Percentiles rank a stretch among this genome's conserved stretches.
These are phyloP conservation scores for Xylaria longipes DNA, from an alignment of 495 filamentous ascomycete species.

Conservation along the genomic window DNA sequence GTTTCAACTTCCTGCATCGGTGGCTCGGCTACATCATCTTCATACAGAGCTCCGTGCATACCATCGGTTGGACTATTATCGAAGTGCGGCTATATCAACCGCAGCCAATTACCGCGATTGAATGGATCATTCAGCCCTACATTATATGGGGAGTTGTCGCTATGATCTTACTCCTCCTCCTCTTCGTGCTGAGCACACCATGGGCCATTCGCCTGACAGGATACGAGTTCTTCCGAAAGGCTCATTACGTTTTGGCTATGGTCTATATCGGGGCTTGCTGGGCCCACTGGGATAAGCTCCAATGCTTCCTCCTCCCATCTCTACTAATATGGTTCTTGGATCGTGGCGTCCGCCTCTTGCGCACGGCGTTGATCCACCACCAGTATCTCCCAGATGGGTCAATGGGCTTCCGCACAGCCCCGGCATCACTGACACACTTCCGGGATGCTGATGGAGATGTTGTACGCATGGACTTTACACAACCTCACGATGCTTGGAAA, in stretches of 20 bases:
- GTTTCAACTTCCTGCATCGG: conserved; percentile 73
- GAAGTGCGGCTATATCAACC: conserved; percentile 68
- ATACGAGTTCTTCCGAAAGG: conserved; percentile 71
- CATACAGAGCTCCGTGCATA: conserved; percentile 65
- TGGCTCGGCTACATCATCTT: conserved; percentile 71
- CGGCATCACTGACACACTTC: conserved; percentile 57
- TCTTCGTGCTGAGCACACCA: conserved; percentile 61
- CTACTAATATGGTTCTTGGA: conserved; percentile 65
- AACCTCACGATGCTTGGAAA: conserved; percentile 62
- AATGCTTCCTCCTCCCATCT: conserved; percentile 67
- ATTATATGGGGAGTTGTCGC: conserved; percentile 71
- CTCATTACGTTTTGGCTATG: conserved; percentile 68
- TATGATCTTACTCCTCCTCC: conserved; percentile 60
- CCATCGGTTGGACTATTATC: conserved; percentile 68
- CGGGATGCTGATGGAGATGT: conserved; percentile 59
- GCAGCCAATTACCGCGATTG: conserved; percentile 60
- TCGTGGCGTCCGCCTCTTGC: conserved; percentile 54
- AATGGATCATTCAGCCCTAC: conserved; percentile 62
- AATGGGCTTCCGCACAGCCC: conserved; percentile 55
- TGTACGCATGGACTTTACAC: conserved; percentile 61
- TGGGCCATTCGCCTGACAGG: conserved; percentile 65
- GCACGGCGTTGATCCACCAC: conserved; percentile 62
- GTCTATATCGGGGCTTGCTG: conserved; percentile 72
- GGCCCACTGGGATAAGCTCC: conserved; percentile 68
- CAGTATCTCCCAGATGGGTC: conserved; percentile 44